These are phyloP conservation scores for Diplocarpon mali DNA, from an alignment of 2,329 filamentous ascomycete genomes.

Conservation along the genomic window DNA sequence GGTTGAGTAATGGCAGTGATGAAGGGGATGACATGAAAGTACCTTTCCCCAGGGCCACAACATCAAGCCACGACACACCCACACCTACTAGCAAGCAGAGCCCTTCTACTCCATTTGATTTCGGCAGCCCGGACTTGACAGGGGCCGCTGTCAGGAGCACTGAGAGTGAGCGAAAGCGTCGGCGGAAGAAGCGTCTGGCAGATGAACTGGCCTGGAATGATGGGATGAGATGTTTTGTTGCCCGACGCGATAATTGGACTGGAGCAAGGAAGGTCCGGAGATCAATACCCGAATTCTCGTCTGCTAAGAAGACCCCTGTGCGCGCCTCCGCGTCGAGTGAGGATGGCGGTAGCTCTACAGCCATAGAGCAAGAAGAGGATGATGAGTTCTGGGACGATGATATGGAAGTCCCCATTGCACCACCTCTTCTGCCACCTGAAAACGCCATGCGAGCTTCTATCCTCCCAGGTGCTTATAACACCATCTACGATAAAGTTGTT, in stretches of 20 bases:
- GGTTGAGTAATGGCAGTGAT: constrained; percentile 23
- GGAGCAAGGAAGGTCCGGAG: constrained; percentile 46
- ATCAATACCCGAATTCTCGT: constrained; percentile 13
- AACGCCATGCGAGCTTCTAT: constrained; percentile 74
- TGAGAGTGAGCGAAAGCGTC: constrained; percentile 29
- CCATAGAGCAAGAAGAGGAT: constrained; percentile 18
- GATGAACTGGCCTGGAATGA: constrained; percentile 69
- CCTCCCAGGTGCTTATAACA: constrained; percentile 59
- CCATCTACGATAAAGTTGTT: constrained; percentile 85
- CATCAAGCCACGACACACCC: constrained; percentile 7
- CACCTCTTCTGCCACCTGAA: constrained; percentile 58
- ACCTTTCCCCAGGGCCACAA: constrained; percentile 6
- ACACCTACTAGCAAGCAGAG: constrained; percentile 16
- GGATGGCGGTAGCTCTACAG: constrained; percentile 17
- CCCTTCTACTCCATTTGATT: constrained; percentile 24
- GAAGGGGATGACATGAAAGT: constrained; percentile 14
- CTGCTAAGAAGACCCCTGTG: constrained; percentile 31
- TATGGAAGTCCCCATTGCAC: constrained; percentile 52
- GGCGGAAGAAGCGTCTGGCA: constrained; percentile 38
- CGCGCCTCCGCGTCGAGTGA: constrained; percentile 28
- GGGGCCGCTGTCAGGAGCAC: constrained; percentile 21
- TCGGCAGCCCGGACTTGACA: constrained; percentile 32
- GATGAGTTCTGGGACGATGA: constrained; percentile 21
- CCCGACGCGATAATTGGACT: constrained; percentile 75
- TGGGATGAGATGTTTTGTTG: constrained; percentile 69